phyloP scores from a whole-genome alignment of 139 green algal species.

The Chlamydomonas eustigma region DNA sequence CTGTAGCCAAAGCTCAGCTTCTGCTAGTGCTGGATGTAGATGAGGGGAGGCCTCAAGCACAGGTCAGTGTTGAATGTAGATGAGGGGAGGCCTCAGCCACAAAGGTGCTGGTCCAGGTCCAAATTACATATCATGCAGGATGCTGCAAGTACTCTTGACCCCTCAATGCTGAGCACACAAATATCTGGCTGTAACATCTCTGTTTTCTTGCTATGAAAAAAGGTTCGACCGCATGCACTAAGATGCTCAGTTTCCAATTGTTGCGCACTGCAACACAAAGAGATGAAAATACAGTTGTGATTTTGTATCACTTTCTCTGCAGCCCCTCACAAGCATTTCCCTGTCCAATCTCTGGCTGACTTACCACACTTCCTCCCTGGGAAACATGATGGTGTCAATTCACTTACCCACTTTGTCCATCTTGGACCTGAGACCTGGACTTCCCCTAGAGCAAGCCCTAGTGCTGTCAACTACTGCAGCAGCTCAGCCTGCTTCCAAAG shows the following conservation, averaged over 20 bases:
- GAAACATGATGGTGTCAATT: constrained; percentile 54
- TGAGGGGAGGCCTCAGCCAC: neutral
- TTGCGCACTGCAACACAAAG: too few species aligned
- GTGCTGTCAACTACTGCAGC: constrained; percentile 58
- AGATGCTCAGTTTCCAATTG: too few species aligned
- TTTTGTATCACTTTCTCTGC: neutral
- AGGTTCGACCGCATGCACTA: too few species aligned
- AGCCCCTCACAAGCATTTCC: constrained; percentile 18
- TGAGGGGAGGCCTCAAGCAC: neutral
- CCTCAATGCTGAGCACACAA: too few species aligned
- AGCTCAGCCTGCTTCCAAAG: neutral
- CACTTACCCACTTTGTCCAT: constrained; percentile 56
- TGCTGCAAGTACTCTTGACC: too few species aligned
- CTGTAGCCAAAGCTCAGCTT: constrained; percentile 55
- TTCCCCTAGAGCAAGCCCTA: constrained; percentile 52
- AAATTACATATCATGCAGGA: too few species aligned
- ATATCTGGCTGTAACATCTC: too few species aligned
- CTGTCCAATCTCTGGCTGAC: constrained; percentile 56
- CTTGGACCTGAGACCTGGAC: constrained; percentile 57
- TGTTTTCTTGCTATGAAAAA: too few species aligned
- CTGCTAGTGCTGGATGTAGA: constrained; percentile 38
- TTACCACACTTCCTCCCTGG: constrained; percentile 22
- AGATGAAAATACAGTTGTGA: too few species aligned
- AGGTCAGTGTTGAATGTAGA: neutral
- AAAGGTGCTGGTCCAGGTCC: neutral